These are phyloP conservation scores for Paracamarosporium sp. DNA, from an alignment of 2,329 filamentous ascomycete species.

Conservation along the genomic window DNA sequence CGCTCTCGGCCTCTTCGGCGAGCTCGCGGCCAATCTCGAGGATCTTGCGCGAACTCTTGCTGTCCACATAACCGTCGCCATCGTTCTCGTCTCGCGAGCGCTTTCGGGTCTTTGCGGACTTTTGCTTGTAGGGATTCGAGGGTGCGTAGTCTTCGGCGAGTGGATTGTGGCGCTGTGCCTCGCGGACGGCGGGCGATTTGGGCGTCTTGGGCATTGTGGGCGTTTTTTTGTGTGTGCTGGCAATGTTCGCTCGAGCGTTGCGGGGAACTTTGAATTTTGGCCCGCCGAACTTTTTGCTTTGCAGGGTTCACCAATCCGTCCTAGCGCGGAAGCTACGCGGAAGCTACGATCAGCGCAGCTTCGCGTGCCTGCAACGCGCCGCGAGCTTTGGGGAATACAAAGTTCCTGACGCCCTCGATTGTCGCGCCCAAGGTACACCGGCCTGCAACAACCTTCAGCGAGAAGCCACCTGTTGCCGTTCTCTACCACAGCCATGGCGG, in stretches of 20 bases:
- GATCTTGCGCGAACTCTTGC: slow-evolving; percentile 87
- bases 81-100: slow-evolving; percentile 61
- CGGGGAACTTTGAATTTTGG: slow-evolving; percentile 1
- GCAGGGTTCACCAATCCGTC: background rate
- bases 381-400: background rate
- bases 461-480: background rate
- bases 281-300: slow-evolving; percentile 6
- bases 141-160: slow-evolving; percentile 86
- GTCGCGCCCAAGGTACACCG: background rate
- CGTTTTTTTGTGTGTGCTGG: too few species aligned
- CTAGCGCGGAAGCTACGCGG: background rate
- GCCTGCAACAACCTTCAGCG: background rate
- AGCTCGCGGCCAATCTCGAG: slow-evolving; percentile 88
- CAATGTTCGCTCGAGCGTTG: background rate
- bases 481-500: slow-evolving; percentile 37
- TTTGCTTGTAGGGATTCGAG: slow-evolving; percentile 75
- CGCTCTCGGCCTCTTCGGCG: slow-evolving; percentile 76
- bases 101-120: slow-evolving; percentile 67
- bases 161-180: slow-evolving; percentile 80
- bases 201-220: slow-evolving; percentile 78
- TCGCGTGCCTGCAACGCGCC: slow-evolving; percentile 2
- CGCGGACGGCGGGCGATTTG: slow-evolving; percentile 60
- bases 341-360: background rate
- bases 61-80: slow-evolving; percentile 79
- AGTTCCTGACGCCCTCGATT: background rate